phyloP scores from a whole-genome alignment of 805 yeast species.

The Sungouiozyma ichnusensis region DNA sequence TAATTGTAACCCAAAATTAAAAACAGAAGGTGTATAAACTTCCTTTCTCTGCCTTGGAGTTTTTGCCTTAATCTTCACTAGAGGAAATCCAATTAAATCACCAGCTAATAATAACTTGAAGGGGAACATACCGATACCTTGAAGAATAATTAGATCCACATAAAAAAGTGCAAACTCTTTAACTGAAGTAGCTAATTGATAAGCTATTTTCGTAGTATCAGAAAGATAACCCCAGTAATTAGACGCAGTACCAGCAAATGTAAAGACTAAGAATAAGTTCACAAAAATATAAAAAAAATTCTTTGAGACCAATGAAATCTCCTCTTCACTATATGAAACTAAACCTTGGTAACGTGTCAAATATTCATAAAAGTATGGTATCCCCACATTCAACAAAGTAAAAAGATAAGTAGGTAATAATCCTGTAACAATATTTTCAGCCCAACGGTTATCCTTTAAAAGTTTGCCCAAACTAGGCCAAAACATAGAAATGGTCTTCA shows the following conservation, averaged over 20 bases:
- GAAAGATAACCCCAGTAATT: slow-evolving; percentile 68
- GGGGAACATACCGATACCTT: slow-evolving; percentile 85
- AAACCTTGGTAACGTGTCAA: slow-evolving; percentile 78
- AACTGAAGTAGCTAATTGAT: slow-evolving; percentile 72
- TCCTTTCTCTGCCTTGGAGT: slow-evolving; percentile 76
- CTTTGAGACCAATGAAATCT: slow-evolving; percentile 77
- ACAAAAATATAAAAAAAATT: slow-evolving; percentile 93
- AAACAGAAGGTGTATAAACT: slow-evolving; percentile 77
- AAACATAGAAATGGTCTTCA: slow-evolving; percentile 64
- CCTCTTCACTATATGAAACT: slow-evolving; percentile 87
- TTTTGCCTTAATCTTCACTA: slow-evolving; percentile 50
- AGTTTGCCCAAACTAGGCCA: slow-evolving; percentile 76
- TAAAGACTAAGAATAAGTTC: slow-evolving; percentile 85
- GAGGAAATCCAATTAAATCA: slow-evolving; percentile 62
- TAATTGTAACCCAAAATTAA: slow-evolving; percentile 81
- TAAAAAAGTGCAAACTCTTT: slow-evolving; percentile 75
- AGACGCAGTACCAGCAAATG: slow-evolving; percentile 86
- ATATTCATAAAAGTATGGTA: slow-evolving; percentile 82
- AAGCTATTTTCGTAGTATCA: slow-evolving; percentile 84
- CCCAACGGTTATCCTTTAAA: slow-evolving; percentile 56
- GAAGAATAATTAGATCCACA: slow-evolving; percentile 74
- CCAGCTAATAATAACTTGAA: slow-evolving; percentile 77
- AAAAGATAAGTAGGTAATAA: slow-evolving; percentile 84
- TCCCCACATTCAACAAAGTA: slow-evolving; percentile 68
- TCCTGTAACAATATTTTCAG: slow-evolving; percentile 73